phyloP scores from a whole-genome alignment of 2,329 filamentous ascomycete genomes.

The Hypoxylon sp. region DNA sequence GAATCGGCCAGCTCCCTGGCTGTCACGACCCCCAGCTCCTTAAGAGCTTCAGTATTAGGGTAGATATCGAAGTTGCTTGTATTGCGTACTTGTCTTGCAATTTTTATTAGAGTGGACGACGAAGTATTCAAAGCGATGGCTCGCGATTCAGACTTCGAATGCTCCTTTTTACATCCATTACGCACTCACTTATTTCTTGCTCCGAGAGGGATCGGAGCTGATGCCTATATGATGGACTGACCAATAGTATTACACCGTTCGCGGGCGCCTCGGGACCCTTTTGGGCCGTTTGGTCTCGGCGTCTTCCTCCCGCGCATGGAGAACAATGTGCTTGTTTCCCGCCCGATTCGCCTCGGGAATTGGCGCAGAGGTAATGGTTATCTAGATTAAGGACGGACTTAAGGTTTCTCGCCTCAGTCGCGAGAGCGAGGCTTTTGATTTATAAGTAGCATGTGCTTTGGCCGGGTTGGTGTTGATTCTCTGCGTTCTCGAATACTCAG shows the following conservation, averaged over 20 bases:
- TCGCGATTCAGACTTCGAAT: not conserved
- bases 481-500: not conserved
- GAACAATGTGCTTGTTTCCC: not conserved
- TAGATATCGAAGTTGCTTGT: not conserved
- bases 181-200: slow-evolving; percentile 13
- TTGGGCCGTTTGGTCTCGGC: slow-evolving; percentile 14
- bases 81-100: not conserved
- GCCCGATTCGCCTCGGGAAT: slow-evolving; percentile 20
- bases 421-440: not conserved
- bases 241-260: slow-evolving; percentile 52
- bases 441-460: slow-evolving; percentile 8
- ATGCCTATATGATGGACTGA: slow-evolving; percentile 21
- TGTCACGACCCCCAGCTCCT: not conserved
- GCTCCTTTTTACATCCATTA: not conserved
- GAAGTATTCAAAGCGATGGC: not conserved
- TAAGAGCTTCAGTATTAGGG: not conserved
- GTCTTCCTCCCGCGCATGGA: not conserved
- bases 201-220: slow-evolving; percentile 51
- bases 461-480: not conserved
- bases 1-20: not conserved
- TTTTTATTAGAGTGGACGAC: not conserved
- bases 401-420: not conserved
- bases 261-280: slow-evolving; percentile 8
- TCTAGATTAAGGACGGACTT: not conserved
- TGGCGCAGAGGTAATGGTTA: slow-evolving; percentile 2